Evolutionary conservation across 176 grass and related monocot species (phyloP).

Genomic region (Stipa capillata): DNA sequence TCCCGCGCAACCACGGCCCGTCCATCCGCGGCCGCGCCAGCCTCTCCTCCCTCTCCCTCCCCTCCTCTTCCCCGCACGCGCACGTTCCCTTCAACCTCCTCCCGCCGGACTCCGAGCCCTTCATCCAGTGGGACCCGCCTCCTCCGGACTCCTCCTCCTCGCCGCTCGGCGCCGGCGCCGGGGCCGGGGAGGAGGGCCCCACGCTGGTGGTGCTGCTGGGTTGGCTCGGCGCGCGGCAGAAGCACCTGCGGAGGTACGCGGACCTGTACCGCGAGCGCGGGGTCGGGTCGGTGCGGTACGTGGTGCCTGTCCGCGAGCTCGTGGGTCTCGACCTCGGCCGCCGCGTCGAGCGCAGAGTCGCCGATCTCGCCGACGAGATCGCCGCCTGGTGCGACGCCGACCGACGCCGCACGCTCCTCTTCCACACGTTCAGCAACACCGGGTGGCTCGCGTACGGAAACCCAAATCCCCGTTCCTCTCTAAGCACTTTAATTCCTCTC

Average conservation of each 20-base stretch:
- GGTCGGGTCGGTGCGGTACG: conserved; percentile 43
- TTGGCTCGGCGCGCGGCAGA: conserved; percentile 86
- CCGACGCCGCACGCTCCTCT: conserved; percentile 49
- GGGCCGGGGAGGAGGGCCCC: conserved; percentile 21
- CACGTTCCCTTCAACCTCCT: conserved; percentile 9
- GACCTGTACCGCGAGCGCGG: conserved; percentile 74
- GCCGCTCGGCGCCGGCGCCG: neutral
- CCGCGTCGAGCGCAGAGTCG: conserved; percentile 45
- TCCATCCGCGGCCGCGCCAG: conserved; percentile 29
- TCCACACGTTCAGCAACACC: conserved; percentile 99
- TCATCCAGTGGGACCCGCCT: conserved; percentile 59
- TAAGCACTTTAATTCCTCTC: neutral
- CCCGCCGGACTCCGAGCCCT: conserved; percentile 42
- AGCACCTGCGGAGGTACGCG: conserved; percentile 80
- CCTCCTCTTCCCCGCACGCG: neutral
- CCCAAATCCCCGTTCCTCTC: neutral
- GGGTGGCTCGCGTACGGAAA: conserved; percentile 80
- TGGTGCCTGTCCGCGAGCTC: conserved; percentile 41
- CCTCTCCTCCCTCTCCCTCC: conserved; percentile 20
- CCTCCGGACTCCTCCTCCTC: conserved; percentile 15
- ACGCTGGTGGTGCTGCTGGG: conserved; percentile 86
- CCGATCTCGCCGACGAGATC: conserved; percentile 33
- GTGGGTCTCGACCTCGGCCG: conserved; percentile 50
- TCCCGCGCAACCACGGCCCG: conserved; percentile 3
- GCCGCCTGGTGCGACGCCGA: conserved; percentile 49